phyloP scores from a whole-genome alignment of 2,329 filamentous ascomycete genomes.

The Penicillium sp. region DNA sequence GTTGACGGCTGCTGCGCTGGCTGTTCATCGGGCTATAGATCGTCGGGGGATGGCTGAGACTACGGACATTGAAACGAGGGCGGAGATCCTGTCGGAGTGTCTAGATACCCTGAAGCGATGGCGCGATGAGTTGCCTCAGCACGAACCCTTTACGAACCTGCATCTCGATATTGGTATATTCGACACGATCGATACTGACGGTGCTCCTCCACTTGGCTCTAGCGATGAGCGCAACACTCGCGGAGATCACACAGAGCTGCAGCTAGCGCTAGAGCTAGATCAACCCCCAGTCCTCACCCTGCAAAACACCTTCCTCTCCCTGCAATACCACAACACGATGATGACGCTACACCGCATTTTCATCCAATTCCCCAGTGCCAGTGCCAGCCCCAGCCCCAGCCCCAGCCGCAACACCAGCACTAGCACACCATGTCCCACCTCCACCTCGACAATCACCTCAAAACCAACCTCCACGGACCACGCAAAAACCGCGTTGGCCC shows the following conservation, averaged over 20 bases:
- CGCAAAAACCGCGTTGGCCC: neutral
- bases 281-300: conserved; percentile 13
- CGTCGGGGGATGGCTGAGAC: neutral
- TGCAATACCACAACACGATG: conserved; percentile 26
- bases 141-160: no score
- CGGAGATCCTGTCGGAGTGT: no score
- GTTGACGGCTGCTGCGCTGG: neutral
- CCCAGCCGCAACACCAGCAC: conserved; percentile 5
- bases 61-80: no score
- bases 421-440: no score
- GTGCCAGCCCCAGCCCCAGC: neutral
- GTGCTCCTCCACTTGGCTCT: no score
- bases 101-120: no score
- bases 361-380: conserved; percentile 25
- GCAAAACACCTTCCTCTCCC: conserved; percentile 15
- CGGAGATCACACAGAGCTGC: no score
- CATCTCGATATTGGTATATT: no score
- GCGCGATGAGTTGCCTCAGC: no score
- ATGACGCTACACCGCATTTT: conserved; percentile 26
- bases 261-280: neutral
- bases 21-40: conserved; percentile 1
- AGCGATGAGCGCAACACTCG: neutral
- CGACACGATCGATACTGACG: no score
- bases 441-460: conserved; percentile 20
- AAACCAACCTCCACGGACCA: conserved; percentile 13